Conservation (phyloP, 2,329 filamentous ascomycete genomes). For the Clonostachys rosea region DNA sequence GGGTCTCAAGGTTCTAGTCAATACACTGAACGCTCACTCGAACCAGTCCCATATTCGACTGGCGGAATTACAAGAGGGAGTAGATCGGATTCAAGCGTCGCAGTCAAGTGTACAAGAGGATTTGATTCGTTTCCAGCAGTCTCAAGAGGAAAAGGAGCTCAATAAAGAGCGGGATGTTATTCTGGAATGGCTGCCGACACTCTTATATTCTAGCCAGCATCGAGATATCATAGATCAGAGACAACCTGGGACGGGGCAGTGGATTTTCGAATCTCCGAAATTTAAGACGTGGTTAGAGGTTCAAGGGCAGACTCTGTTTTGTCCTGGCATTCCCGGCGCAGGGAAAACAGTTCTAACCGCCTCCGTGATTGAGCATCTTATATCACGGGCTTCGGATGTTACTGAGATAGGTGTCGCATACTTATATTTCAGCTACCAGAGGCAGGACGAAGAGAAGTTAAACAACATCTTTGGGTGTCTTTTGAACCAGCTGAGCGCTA, state of each 20-base stretch:
- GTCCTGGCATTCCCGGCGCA: conserved; percentile 38
- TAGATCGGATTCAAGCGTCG: too few species aligned
- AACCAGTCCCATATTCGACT: too few species aligned
- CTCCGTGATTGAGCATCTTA: conserved; percentile 32
- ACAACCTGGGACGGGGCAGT: conserved; percentile 33
- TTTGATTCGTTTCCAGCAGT: too few species aligned
- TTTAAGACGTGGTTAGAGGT: conserved; percentile 22
- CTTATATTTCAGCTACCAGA: conserved; percentile 38
- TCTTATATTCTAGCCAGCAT: conserved; percentile 30
- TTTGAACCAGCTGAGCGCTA: conserved; percentile 27
- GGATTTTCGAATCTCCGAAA: conserved; percentile 33
- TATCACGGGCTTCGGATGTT: conserved; percentile 9
- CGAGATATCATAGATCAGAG: conserved; percentile 23
- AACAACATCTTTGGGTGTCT: conserved; percentile 22
- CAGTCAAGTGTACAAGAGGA: too few species aligned
- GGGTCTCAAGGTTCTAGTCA: too few species aligned
- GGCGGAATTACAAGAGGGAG: too few species aligned
- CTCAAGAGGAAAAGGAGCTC: background rate
- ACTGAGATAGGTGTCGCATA: conserved; percentile 29
- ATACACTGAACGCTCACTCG: too few species aligned
- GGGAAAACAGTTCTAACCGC: conserved; percentile 42
- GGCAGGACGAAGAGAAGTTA: conserved; percentile 25
- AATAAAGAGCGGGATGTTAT: conserved; percentile 5
- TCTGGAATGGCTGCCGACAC: conserved; percentile 29
- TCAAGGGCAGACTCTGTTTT: conserved; percentile 29